Evolutionary conservation across 129 eudicot genomes (phyloP).

Genomic region (Centaurea solstitialis): DNA sequence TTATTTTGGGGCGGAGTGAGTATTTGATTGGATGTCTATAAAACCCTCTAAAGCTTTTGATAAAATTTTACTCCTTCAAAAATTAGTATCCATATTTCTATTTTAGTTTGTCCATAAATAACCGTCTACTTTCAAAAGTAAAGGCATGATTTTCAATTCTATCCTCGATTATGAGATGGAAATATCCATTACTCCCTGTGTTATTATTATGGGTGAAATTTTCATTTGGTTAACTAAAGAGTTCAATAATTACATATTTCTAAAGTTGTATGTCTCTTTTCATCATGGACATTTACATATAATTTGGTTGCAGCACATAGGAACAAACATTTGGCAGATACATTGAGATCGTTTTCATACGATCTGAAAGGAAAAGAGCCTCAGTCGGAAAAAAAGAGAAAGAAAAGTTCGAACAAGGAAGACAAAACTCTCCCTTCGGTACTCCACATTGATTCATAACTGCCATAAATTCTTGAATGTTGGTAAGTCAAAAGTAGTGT

Average conservation of each 20-base stretch:
- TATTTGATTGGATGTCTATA: background rate
- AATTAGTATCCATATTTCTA: background rate
- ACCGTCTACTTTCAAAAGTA: background rate
- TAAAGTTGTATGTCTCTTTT: background rate
- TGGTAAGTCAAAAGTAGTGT: background rate
- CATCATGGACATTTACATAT: background rate
- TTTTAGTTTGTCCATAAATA: background rate
- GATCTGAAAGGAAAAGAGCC: constrained; percentile 75
- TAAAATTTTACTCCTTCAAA: background rate
- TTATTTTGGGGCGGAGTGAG: background rate
- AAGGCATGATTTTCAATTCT: background rate
- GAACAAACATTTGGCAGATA: constrained; percentile 56
- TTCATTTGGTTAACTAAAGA: background rate
- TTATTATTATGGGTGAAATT: background rate
- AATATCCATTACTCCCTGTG: no score
- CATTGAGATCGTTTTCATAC: constrained; percentile 51
- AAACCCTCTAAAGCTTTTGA: background rate
- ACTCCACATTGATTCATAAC: constrained; percentile 34
- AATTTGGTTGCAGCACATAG: constrained; percentile 64
- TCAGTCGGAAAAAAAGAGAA: constrained; percentile 74
- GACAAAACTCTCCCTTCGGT: constrained; percentile 50
- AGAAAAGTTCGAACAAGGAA: constrained; percentile 64
- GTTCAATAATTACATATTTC: background rate
- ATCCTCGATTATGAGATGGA: no score
- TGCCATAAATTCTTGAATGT: background rate